phyloP scores from a whole-genome alignment of 2,329 filamentous ascomycete genomes.

The Beauveria bassiana region DNA sequence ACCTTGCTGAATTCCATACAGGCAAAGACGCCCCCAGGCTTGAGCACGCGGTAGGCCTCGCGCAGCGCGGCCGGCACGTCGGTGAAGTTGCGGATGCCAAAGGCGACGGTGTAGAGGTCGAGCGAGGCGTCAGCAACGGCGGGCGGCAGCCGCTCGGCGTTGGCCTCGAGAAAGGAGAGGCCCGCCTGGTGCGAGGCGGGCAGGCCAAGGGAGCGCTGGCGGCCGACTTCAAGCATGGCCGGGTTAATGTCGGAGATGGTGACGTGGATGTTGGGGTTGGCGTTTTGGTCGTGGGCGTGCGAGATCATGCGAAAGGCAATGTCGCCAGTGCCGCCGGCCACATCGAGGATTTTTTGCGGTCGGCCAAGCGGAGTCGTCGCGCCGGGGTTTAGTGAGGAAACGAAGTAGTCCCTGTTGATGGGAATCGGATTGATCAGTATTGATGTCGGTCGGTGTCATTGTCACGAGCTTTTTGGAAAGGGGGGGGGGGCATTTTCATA shows the following conservation, averaged over 20 bases:
- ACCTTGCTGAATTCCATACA: constrained; percentile 90
- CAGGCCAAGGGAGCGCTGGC: constrained; percentile 60
- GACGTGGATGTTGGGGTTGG: constrained; percentile 70
- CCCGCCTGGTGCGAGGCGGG: constrained; percentile 47
- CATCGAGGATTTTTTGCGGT: constrained; percentile 76
- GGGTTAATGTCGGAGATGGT: constrained; percentile 95
- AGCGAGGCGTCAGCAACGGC: constrained; percentile 62
- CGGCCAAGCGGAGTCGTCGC: constrained; percentile 36
- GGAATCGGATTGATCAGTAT: not conserved
- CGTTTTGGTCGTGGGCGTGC: constrained; percentile 72
- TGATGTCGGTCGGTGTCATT: not conserved
- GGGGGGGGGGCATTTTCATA: not conserved
- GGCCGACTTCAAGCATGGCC: constrained; percentile 84
- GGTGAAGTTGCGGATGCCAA: constrained; percentile 95
- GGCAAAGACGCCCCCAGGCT: constrained; percentile 91
- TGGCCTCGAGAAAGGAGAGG: constrained; percentile 78
- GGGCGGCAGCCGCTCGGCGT: constrained; percentile 67
- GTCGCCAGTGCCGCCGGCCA: constrained; percentile 94
- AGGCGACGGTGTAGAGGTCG: constrained; percentile 94
- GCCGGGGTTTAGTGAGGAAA: constrained; percentile 82
- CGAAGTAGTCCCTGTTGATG: constrained; percentile 70
- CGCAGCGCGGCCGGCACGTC: constrained; percentile 75
- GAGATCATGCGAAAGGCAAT: constrained; percentile 95
- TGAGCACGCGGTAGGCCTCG: constrained; percentile 82
- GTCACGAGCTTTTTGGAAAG: not conserved